These are phyloP conservation scores for Sugiyamaella japonica DNA, from an alignment of 1,139 yeast genomes.

Conservation along the genomic window DNA sequence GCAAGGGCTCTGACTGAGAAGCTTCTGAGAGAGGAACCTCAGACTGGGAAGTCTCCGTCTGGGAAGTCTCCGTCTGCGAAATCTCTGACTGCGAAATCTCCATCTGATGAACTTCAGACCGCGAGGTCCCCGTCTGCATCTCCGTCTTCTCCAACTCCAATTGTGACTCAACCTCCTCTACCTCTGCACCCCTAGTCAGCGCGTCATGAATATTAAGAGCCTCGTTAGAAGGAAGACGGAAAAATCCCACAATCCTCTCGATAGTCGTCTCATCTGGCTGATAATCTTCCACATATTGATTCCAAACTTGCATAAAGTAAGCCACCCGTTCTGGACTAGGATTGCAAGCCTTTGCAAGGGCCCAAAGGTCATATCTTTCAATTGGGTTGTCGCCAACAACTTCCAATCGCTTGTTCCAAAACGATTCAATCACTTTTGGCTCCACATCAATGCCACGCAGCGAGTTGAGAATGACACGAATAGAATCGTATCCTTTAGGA, in stretches of 20 bases:
- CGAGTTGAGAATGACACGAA: constrained; percentile 75
- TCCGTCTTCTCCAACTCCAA: too few species aligned
- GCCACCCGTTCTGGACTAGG: constrained; percentile 24
- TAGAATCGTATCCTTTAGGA: constrained; percentile 66
- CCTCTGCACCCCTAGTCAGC: not conserved
- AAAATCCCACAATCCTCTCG: constrained; percentile 17
- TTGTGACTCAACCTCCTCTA: too few species aligned
- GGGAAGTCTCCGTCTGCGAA: too few species aligned
- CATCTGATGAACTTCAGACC: too few species aligned
- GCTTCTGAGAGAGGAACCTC: too few species aligned
- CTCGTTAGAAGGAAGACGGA: constrained; percentile 19
- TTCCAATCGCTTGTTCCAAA: constrained; percentile 61
- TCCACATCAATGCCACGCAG: constrained; percentile 63
- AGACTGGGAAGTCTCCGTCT: too few species aligned
- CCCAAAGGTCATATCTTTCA: constrained; percentile 87
- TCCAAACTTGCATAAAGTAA: constrained; percentile 18
- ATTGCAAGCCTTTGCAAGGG: constrained; percentile 48
- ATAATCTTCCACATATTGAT: constrained; percentile 12
- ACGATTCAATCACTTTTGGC: constrained; percentile 51
- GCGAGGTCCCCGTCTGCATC: too few species aligned
- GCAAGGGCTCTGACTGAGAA: too few species aligned
- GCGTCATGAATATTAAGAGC: constrained; percentile 17
- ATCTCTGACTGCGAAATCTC: too few species aligned
- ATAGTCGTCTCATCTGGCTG: constrained; percentile 7
- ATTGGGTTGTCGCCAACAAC: constrained; percentile 44